Percentiles rank a stretch among this genome's conserved stretches.
Conservation (phyloP, 2,329 filamentous ascomycete genomes). For the Fusarium goolgardi region DNA sequence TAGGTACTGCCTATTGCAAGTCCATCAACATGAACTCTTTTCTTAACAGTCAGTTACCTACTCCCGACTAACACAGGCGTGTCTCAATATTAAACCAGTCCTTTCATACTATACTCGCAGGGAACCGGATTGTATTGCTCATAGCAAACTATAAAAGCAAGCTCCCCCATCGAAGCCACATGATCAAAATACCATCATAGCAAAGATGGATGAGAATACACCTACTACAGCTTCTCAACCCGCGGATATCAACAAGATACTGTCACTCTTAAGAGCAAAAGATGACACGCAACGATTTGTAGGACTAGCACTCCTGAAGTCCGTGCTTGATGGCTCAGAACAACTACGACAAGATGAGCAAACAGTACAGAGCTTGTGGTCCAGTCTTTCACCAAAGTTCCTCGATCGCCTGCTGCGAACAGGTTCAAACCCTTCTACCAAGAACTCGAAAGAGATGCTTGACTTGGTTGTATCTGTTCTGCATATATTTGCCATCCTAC, state of each 20-base stretch:
- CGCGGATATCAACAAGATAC: constrained; percentile 59
- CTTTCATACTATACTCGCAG: neutral
- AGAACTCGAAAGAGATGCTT: constrained; percentile 69
- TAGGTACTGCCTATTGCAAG: neutral
- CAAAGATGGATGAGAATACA: constrained; percentile 16
- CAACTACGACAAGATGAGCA: constrained; percentile 62
- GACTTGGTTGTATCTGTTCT: constrained; percentile 72
- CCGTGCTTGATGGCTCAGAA: constrained; percentile 70
- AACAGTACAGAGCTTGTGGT: constrained; percentile 65
- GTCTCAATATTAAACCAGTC: neutral
- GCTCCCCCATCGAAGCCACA: neutral
- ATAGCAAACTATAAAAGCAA: neutral
- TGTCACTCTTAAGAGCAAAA: constrained; percentile 66
- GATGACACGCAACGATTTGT: constrained; percentile 77
- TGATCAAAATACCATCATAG: neutral
- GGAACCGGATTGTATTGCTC: neutral
- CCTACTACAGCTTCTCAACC: constrained; percentile 19
- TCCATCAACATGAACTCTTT: constrained; percentile 3
- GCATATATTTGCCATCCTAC: constrained; percentile 69
- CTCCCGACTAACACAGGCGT: neutral
- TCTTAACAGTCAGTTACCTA: neutral
- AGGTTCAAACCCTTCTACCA: constrained; percentile 55
- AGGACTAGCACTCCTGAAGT: constrained; percentile 73
- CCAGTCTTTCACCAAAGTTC: constrained; percentile 70
- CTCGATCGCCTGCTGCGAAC: constrained; percentile 71